Base-by-base conservation (phyloP, 306 rosid species). In the Cicer arietinum region DNA sequence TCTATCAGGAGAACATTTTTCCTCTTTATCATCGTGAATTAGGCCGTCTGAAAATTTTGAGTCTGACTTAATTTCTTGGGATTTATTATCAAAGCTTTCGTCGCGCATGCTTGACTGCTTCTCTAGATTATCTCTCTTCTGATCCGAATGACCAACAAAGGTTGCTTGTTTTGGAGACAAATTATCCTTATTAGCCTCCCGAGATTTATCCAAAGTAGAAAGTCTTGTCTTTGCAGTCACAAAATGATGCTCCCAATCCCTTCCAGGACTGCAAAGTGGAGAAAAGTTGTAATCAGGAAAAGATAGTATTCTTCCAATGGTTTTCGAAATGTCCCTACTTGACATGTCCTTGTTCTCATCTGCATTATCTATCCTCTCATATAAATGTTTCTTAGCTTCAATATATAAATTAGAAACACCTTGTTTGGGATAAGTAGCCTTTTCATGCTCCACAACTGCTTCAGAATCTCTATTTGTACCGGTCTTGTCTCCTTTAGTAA, bases 241-340 rank as follows among this genome's bases (percentile, higher is more conserved):
- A 81, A 87, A 84, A 30, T 85, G 83, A 67, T 88, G 85, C 83
- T 90, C 94, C 89, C 80, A 88, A 74, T 89, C 89, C 80, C 82
- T 88, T 83, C 85, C 84, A 20, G 99, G 99, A 87, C 98, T 95
- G 7, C 83, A 84, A 50, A 83, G 64, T 62, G 97, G 97, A 73
- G 98, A 88, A 76, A 75, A 67, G 66, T 58, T 89, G 82, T 90
- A 90, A 52, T 95, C 98, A 0, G 99, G 91, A 83, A 92, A 90
- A 62, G 97, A 95, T 11, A 95, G 92, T 82, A 95, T 92, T 81
- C 90, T 89, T 30, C 98, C 99, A 10, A 95, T 87, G 77, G 88
- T 74, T 81, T 87, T 89, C 10, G 98, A 89, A 40, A 69, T 71
- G 10, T 88, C 86, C 75, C 82, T 89, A 73, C 87, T 83, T 17